A percentile compares a stretch with the other conserved stretches of the same genome.
Conservation (phyloP, 2,329 filamentous ascomycete species). For the Ustulina deusta region DNA sequence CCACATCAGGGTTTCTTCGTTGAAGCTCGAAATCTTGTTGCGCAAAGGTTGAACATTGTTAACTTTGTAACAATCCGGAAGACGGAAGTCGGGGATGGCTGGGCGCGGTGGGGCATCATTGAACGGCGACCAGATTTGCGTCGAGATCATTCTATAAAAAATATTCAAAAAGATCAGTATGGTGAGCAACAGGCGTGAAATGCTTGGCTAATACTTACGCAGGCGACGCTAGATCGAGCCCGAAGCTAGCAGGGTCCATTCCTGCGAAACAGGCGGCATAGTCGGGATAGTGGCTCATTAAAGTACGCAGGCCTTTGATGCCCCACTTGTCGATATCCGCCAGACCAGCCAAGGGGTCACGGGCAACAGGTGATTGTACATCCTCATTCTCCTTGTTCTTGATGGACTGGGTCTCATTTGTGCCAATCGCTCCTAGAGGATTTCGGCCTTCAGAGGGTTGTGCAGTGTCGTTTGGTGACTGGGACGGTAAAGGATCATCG, state of each 20-base stretch:
- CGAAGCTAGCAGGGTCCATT: constrained; percentile 68
- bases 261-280: constrained; percentile 72
- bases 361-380: constrained; percentile 55
- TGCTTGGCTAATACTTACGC: constrained; percentile 61
- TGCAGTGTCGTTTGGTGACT: constrained; percentile 52
- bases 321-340: constrained; percentile 73
- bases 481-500: constrained; percentile 56
- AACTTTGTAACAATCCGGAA: constrained; percentile 76
- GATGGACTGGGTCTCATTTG: constrained; percentile 54
- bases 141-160: constrained; percentile 63
- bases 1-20: constrained; percentile 76
- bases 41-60: constrained; percentile 74
- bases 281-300: constrained; percentile 74
- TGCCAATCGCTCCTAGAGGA: constrained; percentile 61
- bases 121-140: constrained; percentile 71
- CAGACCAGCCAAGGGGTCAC: constrained; percentile 72
- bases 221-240: constrained; percentile 67
- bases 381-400: constrained; percentile 61
- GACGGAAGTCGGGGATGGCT: constrained; percentile 66
- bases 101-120: constrained; percentile 70
- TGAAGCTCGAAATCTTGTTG: constrained; percentile 74
- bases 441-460: constrained; percentile 55
- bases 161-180: constrained; percentile 35
- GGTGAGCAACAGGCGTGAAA: background rate
- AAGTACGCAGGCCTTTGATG: constrained; percentile 70